Percentiles rank a stretch among this genome's conserved stretches.
Evolutionary conservation across 805 yeast genomes (phyloP).

Genomic region (Myxozyma neglecta): DNA sequence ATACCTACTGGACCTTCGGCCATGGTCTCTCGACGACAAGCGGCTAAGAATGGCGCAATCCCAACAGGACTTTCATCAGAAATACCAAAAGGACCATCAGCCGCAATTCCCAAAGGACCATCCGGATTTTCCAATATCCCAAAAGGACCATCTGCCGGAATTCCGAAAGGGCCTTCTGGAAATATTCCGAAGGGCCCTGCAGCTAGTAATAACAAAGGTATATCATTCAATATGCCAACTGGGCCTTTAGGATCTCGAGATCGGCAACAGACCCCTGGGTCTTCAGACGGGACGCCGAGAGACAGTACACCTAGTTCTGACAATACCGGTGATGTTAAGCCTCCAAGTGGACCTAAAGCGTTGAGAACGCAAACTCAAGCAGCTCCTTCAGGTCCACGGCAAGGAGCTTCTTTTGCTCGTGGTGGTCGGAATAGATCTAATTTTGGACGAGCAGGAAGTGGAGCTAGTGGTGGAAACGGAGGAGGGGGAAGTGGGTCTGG

Average conservation of each 20-base stretch:
- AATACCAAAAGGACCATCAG: background rate
- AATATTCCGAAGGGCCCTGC: background rate
- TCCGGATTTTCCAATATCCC: background rate
- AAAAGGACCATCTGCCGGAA: background rate
- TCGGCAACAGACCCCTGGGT: background rate
- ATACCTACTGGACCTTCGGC: background rate
- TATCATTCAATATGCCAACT: background rate
- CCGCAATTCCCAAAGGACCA: background rate
- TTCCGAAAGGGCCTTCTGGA: background rate
- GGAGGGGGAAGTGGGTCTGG: slow-evolving; percentile 9
- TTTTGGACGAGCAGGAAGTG: no score
- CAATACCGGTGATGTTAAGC: background rate
- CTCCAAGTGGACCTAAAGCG: slow-evolving; percentile 24
- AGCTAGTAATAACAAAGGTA: background rate
- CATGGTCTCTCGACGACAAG: background rate
- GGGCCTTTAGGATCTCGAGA: background rate
- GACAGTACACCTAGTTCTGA: slow-evolving; percentile 1
- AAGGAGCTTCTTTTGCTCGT: background rate
- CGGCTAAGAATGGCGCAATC: background rate
- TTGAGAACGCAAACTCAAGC: background rate
- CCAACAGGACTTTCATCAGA: slow-evolving; percentile 1
- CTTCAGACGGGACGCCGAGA: background rate
- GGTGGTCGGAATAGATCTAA: background rate
- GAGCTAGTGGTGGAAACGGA: background rate
- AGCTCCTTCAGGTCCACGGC: slow-evolving; percentile 18